Evolutionary conservation across 2,329 filamentous ascomycete genomes (phyloP).

Genomic region (Chrysosporium queenslandicum): DNA sequence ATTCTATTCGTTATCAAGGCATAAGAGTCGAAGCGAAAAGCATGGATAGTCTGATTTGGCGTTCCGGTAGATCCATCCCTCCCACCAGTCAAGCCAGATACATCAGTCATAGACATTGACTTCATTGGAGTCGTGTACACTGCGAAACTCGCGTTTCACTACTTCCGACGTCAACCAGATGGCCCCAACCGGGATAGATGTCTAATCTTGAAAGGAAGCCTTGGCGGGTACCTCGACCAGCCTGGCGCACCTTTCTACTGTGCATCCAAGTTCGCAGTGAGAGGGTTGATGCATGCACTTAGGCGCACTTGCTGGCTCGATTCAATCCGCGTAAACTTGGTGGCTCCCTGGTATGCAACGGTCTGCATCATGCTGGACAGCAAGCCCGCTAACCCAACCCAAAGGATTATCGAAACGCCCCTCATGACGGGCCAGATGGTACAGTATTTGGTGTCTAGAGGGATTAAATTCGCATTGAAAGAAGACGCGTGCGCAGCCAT

Average conservation of each 20-base stretch:
- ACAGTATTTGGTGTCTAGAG: constrained; percentile 35
- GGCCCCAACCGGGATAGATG: constrained; percentile 24
- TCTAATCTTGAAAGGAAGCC: constrained; percentile 28
- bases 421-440: constrained; percentile 20
- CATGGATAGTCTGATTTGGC: background rate
- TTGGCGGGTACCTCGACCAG: constrained; percentile 29
- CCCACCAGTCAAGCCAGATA: constrained; percentile 21
- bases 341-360: constrained; percentile 33
- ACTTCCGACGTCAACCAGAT: constrained; percentile 28
- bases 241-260: constrained; percentile 28
- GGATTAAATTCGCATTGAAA: constrained; percentile 21
- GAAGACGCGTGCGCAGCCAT: constrained; percentile 32
- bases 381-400: background rate
- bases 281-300: constrained; percentile 33
- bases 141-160: constrained; percentile 37
- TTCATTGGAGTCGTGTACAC: constrained; percentile 38
- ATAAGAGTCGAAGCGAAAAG: background rate
- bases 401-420: constrained; percentile 11
- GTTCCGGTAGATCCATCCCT: constrained; percentile 11
- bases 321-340: constrained; percentile 29
- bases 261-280: constrained; percentile 30
- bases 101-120: constrained; percentile 34
- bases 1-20: background rate
- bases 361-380: constrained; percentile 23
- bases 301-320: constrained; percentile 24